These are phyloP conservation scores for Aspergillus sp. DNA, from an alignment of 2,329 filamentous ascomycete species.

Conservation along the genomic window DNA sequence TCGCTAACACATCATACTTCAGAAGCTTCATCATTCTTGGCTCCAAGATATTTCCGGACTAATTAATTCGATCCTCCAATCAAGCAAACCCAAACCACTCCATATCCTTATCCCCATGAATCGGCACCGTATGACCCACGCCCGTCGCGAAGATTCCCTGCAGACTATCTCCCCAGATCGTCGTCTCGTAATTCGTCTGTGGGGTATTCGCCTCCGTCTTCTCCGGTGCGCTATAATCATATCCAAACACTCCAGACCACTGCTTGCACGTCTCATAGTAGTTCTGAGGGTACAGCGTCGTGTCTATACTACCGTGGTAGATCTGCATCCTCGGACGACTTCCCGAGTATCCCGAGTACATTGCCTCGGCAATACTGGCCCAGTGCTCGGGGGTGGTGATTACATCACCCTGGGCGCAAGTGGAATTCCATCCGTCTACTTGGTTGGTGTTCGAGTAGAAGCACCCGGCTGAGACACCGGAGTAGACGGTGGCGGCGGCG, in stretches of 20 bases:
- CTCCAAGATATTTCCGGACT: too few species aligned
- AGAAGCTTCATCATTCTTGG: neutral
- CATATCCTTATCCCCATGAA: slow-evolving; percentile 26
- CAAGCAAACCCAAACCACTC: slow-evolving; percentile 28
- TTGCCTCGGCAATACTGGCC: slow-evolving; percentile 22
- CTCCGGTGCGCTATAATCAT: slow-evolving; percentile 22
- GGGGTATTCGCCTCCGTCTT: slow-evolving; percentile 17
- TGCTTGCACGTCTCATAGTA: slow-evolving; percentile 61
- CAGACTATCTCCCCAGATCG: slow-evolving; percentile 24
- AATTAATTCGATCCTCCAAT: neutral
- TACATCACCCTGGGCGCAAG: slow-evolving; percentile 22
- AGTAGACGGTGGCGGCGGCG: slow-evolving; percentile 26
- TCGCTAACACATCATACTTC: neutral
- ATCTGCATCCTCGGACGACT: slow-evolving; percentile 58
- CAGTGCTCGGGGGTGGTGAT: slow-evolving; percentile 25
- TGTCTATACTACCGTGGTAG: slow-evolving; percentile 58
- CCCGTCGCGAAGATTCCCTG: slow-evolving; percentile 28
- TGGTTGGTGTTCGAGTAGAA: slow-evolving; percentile 21
- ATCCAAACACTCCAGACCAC: slow-evolving; percentile 55
- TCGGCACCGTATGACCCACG: slow-evolving; percentile 23
- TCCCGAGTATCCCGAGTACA: slow-evolving; percentile 44
- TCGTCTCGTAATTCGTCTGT: slow-evolving; percentile 22
- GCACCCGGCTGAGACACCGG: slow-evolving; percentile 24
- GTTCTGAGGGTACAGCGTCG: slow-evolving; percentile 55
- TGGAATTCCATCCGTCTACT: slow-evolving; percentile 27